phyloP scores from a whole-genome alignment of 495 filamentous ascomycete species.

The Hyaloscypha finlandica region DNA sequence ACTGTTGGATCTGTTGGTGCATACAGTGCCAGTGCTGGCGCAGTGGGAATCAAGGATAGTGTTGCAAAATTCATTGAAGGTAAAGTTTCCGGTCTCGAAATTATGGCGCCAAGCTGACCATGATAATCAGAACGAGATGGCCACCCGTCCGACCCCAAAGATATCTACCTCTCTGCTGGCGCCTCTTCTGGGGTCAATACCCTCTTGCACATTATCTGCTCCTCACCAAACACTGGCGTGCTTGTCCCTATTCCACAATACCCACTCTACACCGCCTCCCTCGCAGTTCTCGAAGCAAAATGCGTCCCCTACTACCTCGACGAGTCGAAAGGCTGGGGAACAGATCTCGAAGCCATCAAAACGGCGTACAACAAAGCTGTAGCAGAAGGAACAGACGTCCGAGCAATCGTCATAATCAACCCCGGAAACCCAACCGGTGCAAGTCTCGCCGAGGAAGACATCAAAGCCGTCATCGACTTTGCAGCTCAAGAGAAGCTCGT shows the following conservation, averaged over 20 bases:
- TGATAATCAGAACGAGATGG: slow-evolving; percentile 70
- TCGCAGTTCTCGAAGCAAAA: slow-evolving; percentile 79
- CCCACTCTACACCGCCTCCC: slow-evolving; percentile 93
- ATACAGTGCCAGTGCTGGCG: slow-evolving; percentile 93
- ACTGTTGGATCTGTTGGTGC: slow-evolving; percentile 90
- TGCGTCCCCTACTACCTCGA: slow-evolving; percentile 93
- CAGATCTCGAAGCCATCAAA: slow-evolving; percentile 75
- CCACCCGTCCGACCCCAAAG: slow-evolving; percentile 71
- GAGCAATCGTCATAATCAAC: slow-evolving; percentile 95
- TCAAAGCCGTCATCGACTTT: slow-evolving; percentile 78
- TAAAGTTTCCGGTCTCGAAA: slow-evolving; percentile 36
- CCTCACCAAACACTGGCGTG: slow-evolving; percentile 75
- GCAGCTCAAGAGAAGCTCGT: slow-evolving; percentile 86
- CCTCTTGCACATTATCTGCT: slow-evolving; percentile 85
- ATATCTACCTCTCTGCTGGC: slow-evolving; percentile 86
- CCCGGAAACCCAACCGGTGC: slow-evolving; percentile 97
- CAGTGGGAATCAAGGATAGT: slow-evolving; percentile 78
- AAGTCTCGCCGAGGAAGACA: slow-evolving; percentile 73
- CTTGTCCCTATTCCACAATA: slow-evolving; percentile 97
- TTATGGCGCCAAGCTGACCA: slow-evolving; percentile 13
- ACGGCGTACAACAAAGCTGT: slow-evolving; percentile 69
- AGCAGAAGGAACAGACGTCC: slow-evolving; percentile 76
- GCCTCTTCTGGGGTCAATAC: slow-evolving; percentile 95
- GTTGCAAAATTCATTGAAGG: slow-evolving; percentile 90
- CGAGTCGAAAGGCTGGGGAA: slow-evolving; percentile 83